phyloP scores from a whole-genome alignment of 441 rosid genomes.

The Erodium moschatum region DNA sequence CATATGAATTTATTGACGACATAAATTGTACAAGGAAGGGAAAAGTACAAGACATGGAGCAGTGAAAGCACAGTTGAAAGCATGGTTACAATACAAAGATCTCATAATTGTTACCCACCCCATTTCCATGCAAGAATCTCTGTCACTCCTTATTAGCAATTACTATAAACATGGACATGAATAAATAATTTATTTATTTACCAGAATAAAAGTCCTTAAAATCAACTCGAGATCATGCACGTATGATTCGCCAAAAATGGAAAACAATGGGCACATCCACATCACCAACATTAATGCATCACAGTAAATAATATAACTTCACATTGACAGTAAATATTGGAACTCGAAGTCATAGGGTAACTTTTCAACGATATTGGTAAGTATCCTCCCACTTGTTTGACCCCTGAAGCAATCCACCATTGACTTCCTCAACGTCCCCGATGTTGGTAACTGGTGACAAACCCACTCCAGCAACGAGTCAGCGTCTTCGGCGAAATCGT shows the following conservation, averaged over 20 bases:
- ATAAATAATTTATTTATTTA: background rate
- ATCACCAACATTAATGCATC: background rate
- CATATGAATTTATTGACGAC: too few relatives aligned
- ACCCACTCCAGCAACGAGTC: slow-evolving; percentile 78
- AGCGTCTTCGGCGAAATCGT: slow-evolving; percentile 45
- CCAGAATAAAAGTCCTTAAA: background rate
- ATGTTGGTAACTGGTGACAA: slow-evolving; percentile 73
- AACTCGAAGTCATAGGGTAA: slow-evolving; percentile 73
- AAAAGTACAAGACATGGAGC: background rate
- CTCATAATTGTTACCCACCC: background rate
- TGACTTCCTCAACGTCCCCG: slow-evolving; percentile 74
- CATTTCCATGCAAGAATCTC: slow-evolving; percentile 10
- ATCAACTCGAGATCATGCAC: background rate
- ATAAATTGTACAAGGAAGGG: background rate
- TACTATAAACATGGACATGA: background rate
- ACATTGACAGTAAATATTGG: slow-evolving; percentile 67
- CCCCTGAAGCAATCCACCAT: slow-evolving; percentile 75
- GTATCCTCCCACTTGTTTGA: slow-evolving; percentile 36
- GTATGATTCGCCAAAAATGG: slow-evolving; percentile 3
- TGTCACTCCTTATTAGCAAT: slow-evolving; percentile 11
- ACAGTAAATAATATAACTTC: background rate
- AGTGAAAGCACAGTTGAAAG: background rate
- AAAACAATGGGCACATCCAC: background rate
- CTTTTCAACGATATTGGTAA: slow-evolving; percentile 43
- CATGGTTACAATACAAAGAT: background rate